Evolutionary conservation across 2,329 filamentous ascomycete genomes (phyloP).

Genomic region (Zelopaecilomyces penicillatus): DNA sequence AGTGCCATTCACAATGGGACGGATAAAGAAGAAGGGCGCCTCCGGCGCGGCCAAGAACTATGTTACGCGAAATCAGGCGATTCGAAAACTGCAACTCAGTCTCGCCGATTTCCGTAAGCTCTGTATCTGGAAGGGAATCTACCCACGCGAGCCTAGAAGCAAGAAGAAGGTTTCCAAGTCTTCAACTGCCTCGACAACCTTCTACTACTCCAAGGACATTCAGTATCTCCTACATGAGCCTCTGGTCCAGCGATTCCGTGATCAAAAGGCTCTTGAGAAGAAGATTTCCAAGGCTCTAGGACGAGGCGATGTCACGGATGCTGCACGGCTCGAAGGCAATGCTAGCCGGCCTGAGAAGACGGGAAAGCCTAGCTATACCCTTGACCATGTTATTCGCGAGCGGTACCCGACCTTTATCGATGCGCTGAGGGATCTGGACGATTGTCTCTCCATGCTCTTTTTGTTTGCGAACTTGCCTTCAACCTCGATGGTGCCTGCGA

Average conservation of each 20-base stretch:
- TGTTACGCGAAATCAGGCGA: constrained; percentile 92
- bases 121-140: constrained; percentile 99
- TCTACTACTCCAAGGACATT: constrained; percentile 88
- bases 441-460: constrained; percentile 94
- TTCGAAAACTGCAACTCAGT: constrained; percentile 95
- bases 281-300: constrained; percentile 93
- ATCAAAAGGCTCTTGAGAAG: constrained; percentile 94
- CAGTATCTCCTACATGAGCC: constrained; percentile 98
- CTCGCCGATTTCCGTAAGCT: constrained; percentile 95
- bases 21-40: constrained; percentile 87
- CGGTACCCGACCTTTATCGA: constrained; percentile 96
- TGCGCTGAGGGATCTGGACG: constrained; percentile 87
- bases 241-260: constrained; percentile 85
- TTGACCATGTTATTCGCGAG: constrained; percentile 96
- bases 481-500: constrained; percentile 78
- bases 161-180: constrained; percentile 96
- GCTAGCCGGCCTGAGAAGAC: constrained; percentile 84
- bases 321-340: constrained; percentile 77
- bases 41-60: constrained; percentile 96
- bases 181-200: constrained; percentile 83
- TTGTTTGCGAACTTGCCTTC: constrained; percentile 94
- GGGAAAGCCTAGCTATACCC: constrained; percentile 77
- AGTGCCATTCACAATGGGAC: constrained; percentile 45
- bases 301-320: constrained; percentile 82
- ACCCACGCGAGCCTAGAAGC: constrained; percentile 91